phyloP scores from a whole-genome alignment of 1,284 basidiomycete genomes.

The Rhodotorula sp. region DNA sequence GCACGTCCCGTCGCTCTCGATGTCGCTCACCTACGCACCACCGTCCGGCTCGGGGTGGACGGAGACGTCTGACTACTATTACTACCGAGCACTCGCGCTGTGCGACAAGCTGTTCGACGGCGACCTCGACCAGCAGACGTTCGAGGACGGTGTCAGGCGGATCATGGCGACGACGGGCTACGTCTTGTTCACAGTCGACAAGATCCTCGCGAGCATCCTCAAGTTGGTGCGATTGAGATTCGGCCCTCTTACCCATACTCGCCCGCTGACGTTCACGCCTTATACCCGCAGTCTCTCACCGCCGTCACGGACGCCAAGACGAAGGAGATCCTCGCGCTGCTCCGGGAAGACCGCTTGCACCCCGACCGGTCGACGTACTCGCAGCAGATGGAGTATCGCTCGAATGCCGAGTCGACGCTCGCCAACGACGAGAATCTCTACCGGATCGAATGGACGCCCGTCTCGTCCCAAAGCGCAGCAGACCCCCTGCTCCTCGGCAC shows the following conservation, averaged over 20 bases:
- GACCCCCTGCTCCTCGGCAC: constrained; percentile 10
- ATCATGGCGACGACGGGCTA: constrained; percentile 93
- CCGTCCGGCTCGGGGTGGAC: constrained; percentile 17
- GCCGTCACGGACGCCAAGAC: constrained; percentile 38
- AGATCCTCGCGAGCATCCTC: constrained; percentile 44
- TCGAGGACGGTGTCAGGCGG: constrained; percentile 93
- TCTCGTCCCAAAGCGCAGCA: not conserved
- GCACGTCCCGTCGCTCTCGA: constrained; percentile 36
- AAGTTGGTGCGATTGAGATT: constrained; percentile 26
- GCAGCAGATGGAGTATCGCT: constrained; percentile 43
- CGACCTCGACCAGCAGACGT: constrained; percentile 82
- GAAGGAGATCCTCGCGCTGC: constrained; percentile 36
- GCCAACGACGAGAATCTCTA: constrained; percentile 46
- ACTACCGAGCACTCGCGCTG: constrained; percentile 84
- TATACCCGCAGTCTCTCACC: constrained; percentile 19
- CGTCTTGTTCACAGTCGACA: constrained; percentile 52
- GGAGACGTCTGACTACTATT: constrained; percentile 62
- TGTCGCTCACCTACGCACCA: constrained; percentile 58
- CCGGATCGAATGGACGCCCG: constrained; percentile 44
- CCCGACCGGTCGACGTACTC: constrained; percentile 38
- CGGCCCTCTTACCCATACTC: not conserved
- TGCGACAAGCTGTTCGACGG: constrained; percentile 90
- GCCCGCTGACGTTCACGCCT: not conserved
- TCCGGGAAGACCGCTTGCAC: constrained; percentile 43
- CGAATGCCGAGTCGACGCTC: constrained; percentile 38